phyloP scores from a whole-genome alignment of 352 stramenopile species.

The Phytophthora macrochlamydospora region DNA sequence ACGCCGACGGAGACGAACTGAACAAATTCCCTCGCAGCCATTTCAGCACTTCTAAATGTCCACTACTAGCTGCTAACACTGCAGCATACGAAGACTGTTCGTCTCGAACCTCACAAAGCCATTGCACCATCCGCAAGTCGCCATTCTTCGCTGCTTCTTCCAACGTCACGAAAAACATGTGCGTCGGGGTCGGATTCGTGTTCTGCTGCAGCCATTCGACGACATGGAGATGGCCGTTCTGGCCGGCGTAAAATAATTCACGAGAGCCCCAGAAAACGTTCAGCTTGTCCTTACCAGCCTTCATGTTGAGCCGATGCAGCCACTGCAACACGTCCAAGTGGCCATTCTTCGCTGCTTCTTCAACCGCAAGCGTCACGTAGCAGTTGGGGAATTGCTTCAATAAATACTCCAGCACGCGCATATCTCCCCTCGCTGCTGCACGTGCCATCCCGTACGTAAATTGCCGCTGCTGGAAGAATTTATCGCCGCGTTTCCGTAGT shows the following conservation, averaged over 20 bases:
- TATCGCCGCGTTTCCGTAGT: constrained; percentile 14
- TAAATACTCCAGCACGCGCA: constrained; percentile 40
- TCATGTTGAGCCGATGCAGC: constrained; percentile 23
- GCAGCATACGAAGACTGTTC: constrained; percentile 42
- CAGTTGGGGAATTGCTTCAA: constrained; percentile 28
- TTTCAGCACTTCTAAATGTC: constrained; percentile 40
- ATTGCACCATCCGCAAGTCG: constrained; percentile 39
- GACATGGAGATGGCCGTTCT: constrained; percentile 37
- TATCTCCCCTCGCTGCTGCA: constrained; percentile 33
- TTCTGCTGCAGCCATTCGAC: constrained; percentile 45
- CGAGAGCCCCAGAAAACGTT: constrained; percentile 42
- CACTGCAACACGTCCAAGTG: constrained; percentile 45
- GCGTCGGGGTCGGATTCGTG: constrained; percentile 34
- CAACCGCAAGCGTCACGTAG: constrained; percentile 37
- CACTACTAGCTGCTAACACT: constrained; percentile 33
- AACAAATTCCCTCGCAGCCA: constrained; percentile 34
- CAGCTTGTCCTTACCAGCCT: neutral
- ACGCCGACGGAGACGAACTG: constrained; percentile 24
- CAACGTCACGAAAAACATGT: constrained; percentile 54
- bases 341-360: constrained; percentile 35
- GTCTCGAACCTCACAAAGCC: constrained; percentile 36
- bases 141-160: constrained; percentile 41
- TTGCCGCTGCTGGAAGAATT: constrained; percentile 32
- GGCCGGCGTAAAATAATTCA: constrained; percentile 43
- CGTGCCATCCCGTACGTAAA: constrained; percentile 34